Evolutionary conservation across 495 filamentous ascomycete species (phyloP).

Genomic region (Pyronema domesticum): DNA sequence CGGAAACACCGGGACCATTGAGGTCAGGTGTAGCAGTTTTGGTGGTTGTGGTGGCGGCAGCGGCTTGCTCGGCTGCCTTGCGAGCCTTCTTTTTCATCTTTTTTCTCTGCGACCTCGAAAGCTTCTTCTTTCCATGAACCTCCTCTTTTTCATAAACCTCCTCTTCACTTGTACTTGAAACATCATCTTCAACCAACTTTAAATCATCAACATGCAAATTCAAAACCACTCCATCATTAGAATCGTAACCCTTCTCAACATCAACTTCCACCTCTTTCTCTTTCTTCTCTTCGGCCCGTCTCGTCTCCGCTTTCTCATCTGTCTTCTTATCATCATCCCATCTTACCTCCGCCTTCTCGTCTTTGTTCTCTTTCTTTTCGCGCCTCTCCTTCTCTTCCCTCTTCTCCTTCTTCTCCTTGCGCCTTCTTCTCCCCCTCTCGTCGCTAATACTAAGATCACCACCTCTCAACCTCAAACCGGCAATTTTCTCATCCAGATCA

Average conservation of each 20-base stretch:
- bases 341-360: background rate
- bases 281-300: background rate
- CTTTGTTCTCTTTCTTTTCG: background rate
- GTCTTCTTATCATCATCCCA: background rate
- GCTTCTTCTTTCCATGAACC: background rate
- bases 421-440: background rate
- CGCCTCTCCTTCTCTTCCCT: background rate
- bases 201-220: too few species aligned
- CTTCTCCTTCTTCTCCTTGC: background rate
- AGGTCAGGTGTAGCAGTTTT: background rate
- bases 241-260: background rate
- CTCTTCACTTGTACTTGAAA: background rate
- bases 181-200: too few species aligned
- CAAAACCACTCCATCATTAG: background rate
- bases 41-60: background rate
- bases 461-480: constrained; percentile 1
- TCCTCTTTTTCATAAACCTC: background rate
- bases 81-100: background rate
- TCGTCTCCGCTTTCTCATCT: background rate
- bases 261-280: background rate
- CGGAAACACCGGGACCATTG: background rate
- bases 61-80: background rate
- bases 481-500: background rate
- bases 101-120: background rate
- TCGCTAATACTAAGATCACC: background rate